These are phyloP conservation scores for Porphyrellus sp. DNA, from an alignment of 1,284 basidiomycete genomes.

Conservation along the genomic window DNA sequence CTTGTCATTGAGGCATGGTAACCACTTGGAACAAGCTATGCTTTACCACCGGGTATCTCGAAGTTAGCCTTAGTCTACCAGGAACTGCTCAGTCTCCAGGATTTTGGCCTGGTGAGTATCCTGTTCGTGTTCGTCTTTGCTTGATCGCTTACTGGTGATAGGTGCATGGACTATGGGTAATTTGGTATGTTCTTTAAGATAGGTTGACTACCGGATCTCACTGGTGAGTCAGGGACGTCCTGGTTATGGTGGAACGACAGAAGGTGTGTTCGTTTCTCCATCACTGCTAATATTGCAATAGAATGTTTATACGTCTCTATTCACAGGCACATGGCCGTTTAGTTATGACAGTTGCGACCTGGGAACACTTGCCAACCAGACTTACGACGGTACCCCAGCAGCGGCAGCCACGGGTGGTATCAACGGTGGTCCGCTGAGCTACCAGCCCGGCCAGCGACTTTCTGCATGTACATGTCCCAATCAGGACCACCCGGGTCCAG, in stretches of 20 bases:
- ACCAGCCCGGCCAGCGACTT: conserved; percentile 73
- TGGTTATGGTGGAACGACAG: conserved; percentile 61
- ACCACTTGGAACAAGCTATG: conserved; percentile 90
- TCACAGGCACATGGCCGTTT: conserved; percentile 65
- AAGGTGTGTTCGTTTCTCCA: conserved; percentile 41
- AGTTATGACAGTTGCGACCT: conserved; percentile 80
- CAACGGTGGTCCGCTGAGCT: conserved; percentile 51
- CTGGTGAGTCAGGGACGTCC: conserved; percentile 57
- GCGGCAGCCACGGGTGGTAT: conserved; percentile 49
- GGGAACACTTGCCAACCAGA: conserved; percentile 84
- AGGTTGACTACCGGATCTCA: conserved; percentile 12
- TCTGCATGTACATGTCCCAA: conserved; percentile 82
- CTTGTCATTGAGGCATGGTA: conserved; percentile 59
- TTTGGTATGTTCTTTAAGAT: conserved; percentile 41
- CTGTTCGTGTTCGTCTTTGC: background rate
- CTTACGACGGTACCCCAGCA: conserved; percentile 51
- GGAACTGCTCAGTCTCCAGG: conserved; percentile 69
- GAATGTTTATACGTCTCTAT: conserved; percentile 4
- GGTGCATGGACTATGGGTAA: conserved; percentile 85
- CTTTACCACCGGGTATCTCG: conserved; percentile 90
- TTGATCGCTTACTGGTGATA: conserved; percentile 20
- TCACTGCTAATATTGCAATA: background rate
- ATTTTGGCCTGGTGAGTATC: conserved; percentile 60
- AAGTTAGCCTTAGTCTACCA: conserved; percentile 79
- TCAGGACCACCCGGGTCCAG: conserved; percentile 82